Evolutionary conservation across 1,139 yeast species (phyloP), one percentile per base, ranked within the genome.

Genomic region (Geotrichum candidum): DNA sequence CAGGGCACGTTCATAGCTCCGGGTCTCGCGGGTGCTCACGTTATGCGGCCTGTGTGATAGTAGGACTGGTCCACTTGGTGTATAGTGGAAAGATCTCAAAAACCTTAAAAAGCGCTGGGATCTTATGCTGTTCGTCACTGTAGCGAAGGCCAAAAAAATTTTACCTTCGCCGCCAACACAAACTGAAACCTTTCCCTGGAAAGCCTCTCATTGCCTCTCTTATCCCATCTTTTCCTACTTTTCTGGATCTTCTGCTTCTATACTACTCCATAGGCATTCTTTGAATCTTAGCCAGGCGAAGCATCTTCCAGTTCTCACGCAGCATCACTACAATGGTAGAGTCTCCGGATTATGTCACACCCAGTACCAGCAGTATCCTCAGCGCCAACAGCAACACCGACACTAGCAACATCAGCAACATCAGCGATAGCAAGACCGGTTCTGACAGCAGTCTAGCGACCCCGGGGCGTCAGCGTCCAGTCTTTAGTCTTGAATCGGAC

Each of bases 401-500:
- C 45, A 33, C 35, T 52, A 33, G 3, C 35, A 52, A 23, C 7
- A 38, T 38, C 45, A 53, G 46, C n/a, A 45, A 18, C 29, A 31
- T 6, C 31, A 51, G 51, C 35, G 10, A 51, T 9, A 15, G 23
- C 25, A 51, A 29, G 41, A 7, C 54, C 11, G 13, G 54, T 6
- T 10, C n/a, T 15, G 25, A 18, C 18, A 51, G 18, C 15, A 51
- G n/a, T 18, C 18, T n/a, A 18, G 41, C 41, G 22, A 29, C 41
- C 5, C 29, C 29, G 13, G 13, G 41, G 15, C 18, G 48, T 5
- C 53, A 59, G 38, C 53, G 61, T 38, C 61, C 61, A 15, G 29
- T 33, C 27, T 59, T 59, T 23, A 45, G 35, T 7, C 38, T 59
- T n/a, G 61, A 59, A 31, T 51, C 61, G 22, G 61, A 54, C 25